These are phyloP conservation scores for Ustulina deusta DNA, from an alignment of 2,329 filamentous ascomycete species.

Conservation along the genomic window DNA sequence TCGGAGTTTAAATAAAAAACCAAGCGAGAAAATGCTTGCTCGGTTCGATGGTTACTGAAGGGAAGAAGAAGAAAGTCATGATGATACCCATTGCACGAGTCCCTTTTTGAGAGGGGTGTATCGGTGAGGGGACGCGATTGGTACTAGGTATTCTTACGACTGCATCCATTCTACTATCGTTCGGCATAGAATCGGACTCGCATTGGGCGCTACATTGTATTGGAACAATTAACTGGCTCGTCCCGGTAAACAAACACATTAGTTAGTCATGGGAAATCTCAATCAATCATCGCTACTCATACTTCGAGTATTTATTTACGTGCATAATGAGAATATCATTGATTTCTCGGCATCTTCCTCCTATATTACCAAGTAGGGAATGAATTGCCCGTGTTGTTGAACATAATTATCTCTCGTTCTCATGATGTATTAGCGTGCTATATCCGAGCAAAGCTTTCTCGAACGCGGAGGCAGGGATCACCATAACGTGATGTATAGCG, in stretches of 20 bases:
- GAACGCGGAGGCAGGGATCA: neutral
- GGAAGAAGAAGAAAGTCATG: constrained; percentile 16
- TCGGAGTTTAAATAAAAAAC: constrained; percentile 22
- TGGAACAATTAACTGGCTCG: constrained; percentile 23
- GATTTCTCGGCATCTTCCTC: neutral
- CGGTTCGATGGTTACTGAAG: constrained; percentile 15
- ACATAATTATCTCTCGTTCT: neutral
- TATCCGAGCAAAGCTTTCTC: neutral
- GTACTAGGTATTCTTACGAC: constrained; percentile 13
- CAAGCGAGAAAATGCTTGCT: constrained; percentile 12
- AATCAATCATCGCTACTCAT: constrained; percentile 13
- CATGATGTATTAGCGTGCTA: neutral
- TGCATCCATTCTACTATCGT: constrained; percentile 23
- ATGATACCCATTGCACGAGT: constrained; percentile 36
- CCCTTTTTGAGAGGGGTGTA: neutral
- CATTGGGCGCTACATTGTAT: constrained; percentile 25
- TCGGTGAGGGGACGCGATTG: constrained; percentile 9
- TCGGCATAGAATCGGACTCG: constrained; percentile 33
- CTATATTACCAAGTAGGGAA: neutral
- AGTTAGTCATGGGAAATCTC: constrained; percentile 12
- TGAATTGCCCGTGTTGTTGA: neutral
- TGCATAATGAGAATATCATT: neutral
- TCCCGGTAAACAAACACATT: constrained; percentile 12
- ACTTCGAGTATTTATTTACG: neutral
- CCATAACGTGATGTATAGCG: neutral